Evolutionary conservation across 1,284 basidiomycete genomes (phyloP).

Genomic region (Takashimella tepidaria): DNA sequence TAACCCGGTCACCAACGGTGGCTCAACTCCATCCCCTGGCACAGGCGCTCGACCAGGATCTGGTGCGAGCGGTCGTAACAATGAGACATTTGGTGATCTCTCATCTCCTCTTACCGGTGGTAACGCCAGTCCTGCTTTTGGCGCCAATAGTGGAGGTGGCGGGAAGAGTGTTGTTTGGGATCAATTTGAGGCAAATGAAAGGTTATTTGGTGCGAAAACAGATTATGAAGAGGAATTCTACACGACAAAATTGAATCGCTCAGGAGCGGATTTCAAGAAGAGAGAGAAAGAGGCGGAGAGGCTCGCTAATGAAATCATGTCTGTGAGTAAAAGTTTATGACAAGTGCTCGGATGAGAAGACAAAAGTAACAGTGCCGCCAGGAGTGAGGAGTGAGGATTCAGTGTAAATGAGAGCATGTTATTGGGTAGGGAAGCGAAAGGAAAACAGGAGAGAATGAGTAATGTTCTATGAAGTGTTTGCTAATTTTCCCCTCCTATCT

Average conservation of each 20-base stretch:
- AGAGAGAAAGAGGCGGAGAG: slow-evolving; percentile 80
- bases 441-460: slow-evolving; percentile 1
- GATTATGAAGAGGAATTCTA: slow-evolving; percentile 92
- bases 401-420: not conserved
- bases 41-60: slow-evolving; percentile 9
- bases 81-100: slow-evolving; percentile 38
- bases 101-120: slow-evolving; percentile 16
- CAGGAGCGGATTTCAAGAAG: slow-evolving; percentile 70
- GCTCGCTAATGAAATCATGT: slow-evolving; percentile 86
- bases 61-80: slow-evolving; percentile 18
- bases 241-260: slow-evolving; percentile 88
- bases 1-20: slow-evolving; percentile 19
- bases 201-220: slow-evolving; percentile 85
- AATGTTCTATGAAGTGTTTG: no score
- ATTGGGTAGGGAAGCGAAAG: not conserved
- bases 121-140: slow-evolving; percentile 5
- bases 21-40: slow-evolving; percentile 22
- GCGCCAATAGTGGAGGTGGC: slow-evolving; percentile 14
- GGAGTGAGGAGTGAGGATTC: no score
- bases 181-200: slow-evolving; percentile 92
- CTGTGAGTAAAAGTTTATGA: slow-evolving; percentile 53
- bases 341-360: not conserved
- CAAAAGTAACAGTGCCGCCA: no score
- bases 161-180: slow-evolving; percentile 62
- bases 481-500: no score